These are phyloP conservation scores for Grosmannia serpens DNA, from an alignment of 2,329 filamentous ascomycete genomes.

Conservation along the genomic window DNA sequence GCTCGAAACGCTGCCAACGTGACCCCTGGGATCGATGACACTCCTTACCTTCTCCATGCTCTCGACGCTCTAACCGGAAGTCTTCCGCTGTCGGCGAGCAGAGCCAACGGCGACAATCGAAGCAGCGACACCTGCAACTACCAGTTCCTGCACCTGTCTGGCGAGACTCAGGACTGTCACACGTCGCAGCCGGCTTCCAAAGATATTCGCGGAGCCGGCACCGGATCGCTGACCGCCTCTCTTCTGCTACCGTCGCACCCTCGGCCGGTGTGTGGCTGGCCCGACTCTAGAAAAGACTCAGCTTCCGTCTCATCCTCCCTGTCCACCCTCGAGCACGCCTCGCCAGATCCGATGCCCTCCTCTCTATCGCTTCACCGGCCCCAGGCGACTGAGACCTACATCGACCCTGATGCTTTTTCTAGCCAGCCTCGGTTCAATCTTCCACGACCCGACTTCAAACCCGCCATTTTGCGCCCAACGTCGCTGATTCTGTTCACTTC, in stretches of 20 bases:
- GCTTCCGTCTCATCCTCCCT: slow-evolving; percentile 7
- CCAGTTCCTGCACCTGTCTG: slow-evolving; percentile 15
- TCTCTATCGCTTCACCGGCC: slow-evolving; percentile 1
- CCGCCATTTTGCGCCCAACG: slow-evolving; percentile 55
- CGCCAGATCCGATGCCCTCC: background rate
- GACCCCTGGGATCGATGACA: slow-evolving; percentile 73
- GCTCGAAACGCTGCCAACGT: slow-evolving; percentile 38
- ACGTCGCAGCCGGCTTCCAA: background rate
- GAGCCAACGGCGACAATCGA: slow-evolving; percentile 40
- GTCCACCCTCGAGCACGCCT: slow-evolving; percentile 10
- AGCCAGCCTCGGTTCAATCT: slow-evolving; percentile 3
- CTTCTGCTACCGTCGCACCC: slow-evolving; percentile 10
- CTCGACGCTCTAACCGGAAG: slow-evolving; percentile 75
- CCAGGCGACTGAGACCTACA: slow-evolving; percentile 8
- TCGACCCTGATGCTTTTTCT: slow-evolving; percentile 6
- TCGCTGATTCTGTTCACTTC: slow-evolving; percentile 50
- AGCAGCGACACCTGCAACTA: slow-evolving; percentile 18
- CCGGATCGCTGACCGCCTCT: too few relatives aligned
- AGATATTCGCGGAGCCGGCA: background rate
- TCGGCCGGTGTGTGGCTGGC: background rate
- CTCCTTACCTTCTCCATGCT: slow-evolving; percentile 80
- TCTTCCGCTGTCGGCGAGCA: background rate
- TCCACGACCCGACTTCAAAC: slow-evolving; percentile 52
- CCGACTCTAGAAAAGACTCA: background rate
- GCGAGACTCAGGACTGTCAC: slow-evolving; percentile 19